These are phyloP conservation scores for thale cress (Arabidopsis thaliana) DNA, from an alignment of 345 rosid genomes.

Conservation along the genomic window DNA sequence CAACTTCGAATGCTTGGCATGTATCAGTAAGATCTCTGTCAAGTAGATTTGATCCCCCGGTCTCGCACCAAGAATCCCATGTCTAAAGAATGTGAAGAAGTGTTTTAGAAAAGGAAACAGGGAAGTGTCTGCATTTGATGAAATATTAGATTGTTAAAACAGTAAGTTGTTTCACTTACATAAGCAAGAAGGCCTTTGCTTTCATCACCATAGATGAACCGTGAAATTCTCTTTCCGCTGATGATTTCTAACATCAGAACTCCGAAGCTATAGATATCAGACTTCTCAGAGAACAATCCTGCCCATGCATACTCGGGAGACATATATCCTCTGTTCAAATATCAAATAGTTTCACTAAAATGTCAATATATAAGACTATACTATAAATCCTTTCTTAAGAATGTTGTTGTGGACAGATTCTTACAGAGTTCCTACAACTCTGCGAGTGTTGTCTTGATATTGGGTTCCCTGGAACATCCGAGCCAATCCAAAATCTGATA, in stretches of 20 bases:
- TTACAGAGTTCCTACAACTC: conserved; percentile 46
- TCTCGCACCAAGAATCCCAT: conserved; percentile 39
- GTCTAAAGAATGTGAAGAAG: conserved; percentile 2
- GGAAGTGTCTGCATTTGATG: background rate
- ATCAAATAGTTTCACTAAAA: background rate
- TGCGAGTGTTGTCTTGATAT: conserved; percentile 40
- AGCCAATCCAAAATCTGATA: conserved; percentile 45
- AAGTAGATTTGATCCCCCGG: conserved; percentile 28
- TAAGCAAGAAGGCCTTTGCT: conserved; percentile 45
- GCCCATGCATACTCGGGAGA: conserved; percentile 60
- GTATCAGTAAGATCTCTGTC: conserved; percentile 31
- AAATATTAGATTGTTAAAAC: too few relatives aligned
- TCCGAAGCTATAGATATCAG: conserved; percentile 59
- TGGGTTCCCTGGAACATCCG: conserved; percentile 46
- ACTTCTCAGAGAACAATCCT: conserved; percentile 60
- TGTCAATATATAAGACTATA: background rate
- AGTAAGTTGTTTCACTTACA: conserved; percentile 32
- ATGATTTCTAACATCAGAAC: conserved; percentile 51
- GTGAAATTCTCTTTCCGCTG: conserved; percentile 34
- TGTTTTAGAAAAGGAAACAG: background rate
- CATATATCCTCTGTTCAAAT: conserved; percentile 48
- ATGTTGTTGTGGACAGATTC: conserved; percentile 10
- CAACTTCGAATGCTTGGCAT: conserved; percentile 24
- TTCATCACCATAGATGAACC: conserved; percentile 41
- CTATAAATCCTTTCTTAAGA: background rate